These are phyloP conservation scores for Gracilaria gracilis DNA, from an alignment of 23 red algal genomes.

Conservation along the genomic window DNA sequence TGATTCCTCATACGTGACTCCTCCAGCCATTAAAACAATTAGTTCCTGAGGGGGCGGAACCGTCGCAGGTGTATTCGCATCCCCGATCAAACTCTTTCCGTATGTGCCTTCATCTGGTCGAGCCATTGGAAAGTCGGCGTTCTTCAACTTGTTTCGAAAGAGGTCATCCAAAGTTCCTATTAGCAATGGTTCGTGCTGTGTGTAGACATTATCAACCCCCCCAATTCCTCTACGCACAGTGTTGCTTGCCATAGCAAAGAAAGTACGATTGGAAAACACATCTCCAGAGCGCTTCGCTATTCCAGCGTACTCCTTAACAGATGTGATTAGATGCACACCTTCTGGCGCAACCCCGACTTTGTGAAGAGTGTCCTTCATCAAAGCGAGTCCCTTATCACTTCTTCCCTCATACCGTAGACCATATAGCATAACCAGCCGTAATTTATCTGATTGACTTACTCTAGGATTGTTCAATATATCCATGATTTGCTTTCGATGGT, in stretches of 20 bases:
- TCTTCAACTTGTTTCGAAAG: constrained; percentile 66
- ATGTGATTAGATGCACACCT: constrained; percentile 57
- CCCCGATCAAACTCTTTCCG: constrained; percentile 37
- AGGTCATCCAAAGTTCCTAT: constrained; percentile 84
- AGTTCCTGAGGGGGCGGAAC: constrained; percentile 72
- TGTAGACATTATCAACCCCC: constrained; percentile 93
- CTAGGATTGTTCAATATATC: constrained; percentile 58
- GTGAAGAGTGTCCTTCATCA: constrained; percentile 64
- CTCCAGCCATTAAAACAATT: constrained; percentile 81
- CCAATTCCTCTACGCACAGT: constrained; percentile 90
- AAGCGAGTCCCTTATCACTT: constrained; percentile 43
- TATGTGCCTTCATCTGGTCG: constrained; percentile 40
- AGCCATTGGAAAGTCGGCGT: constrained; percentile 57
- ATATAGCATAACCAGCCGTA: constrained; percentile 85
- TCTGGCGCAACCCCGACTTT: constrained; percentile 36
- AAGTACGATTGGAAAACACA: constrained; percentile 91
- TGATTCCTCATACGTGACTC: constrained; percentile 90
- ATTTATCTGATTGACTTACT: constrained; percentile 72
- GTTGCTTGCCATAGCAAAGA: constrained; percentile 89
- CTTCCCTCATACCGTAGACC: constrained; percentile 86
- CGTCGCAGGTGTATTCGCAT: constrained; percentile 14
- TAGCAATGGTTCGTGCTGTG: constrained; percentile 97
- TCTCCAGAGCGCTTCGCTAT: constrained; percentile 77
- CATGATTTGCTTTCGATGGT: constrained; percentile 88
- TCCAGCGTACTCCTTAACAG: constrained; percentile 82